Base-by-base conservation (phyloP, 352 stramenopile genomes). In the Hyaloperonospora brassicae region DNA sequence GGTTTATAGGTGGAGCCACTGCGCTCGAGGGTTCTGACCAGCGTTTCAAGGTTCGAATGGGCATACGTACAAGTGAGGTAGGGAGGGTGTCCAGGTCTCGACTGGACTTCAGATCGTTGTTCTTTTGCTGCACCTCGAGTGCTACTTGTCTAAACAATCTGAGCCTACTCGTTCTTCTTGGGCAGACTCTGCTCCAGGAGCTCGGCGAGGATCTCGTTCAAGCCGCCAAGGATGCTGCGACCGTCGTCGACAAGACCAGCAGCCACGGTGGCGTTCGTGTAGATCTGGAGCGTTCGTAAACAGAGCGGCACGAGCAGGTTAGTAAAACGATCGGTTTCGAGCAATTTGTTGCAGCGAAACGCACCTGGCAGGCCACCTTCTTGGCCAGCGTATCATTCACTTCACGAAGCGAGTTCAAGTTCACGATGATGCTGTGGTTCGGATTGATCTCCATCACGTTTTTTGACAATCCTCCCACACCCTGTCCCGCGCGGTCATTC, bases 401-500 rank as follows among this genome's bases (percentile, higher is more conserved):
- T 45, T 87, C 76, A 14, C 84, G 85, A 44, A 98, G 68, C 47
- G 68, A 56, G 63, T 97, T 88, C 30, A 99, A 64, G 50, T 95
- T 86, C 11, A 97, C 74, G n/a, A 99, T 95, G 57, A 99, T 95
- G 47, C 93, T 92, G 73, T 99, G 96, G 42, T 85, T 89, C 24
- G 96, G 92, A 86, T 99, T 99, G 59, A 99, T 88, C 72, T 99
- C 95, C 44, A 99, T 80, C 52, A 97, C 89, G 77, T 99, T 95
- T 77, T 98, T 98, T 50, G 70, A 72, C 25, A 78, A 64, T 8
- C 71, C 64, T 46, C 50, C 64, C 52, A 65, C 56, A 45, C 79
- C 62, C 54, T 89, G 68, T 14, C 84, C 81, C 1, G 71, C 76
- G 47, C 67, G 64, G 55, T 90, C 80, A 61, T 97, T 97, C 39